A percentile compares a stretch with the other conserved stretches of the same genome.
phyloP scores from a whole-genome alignment of 83 land plant genomes.

The Picea abies region DNA sequence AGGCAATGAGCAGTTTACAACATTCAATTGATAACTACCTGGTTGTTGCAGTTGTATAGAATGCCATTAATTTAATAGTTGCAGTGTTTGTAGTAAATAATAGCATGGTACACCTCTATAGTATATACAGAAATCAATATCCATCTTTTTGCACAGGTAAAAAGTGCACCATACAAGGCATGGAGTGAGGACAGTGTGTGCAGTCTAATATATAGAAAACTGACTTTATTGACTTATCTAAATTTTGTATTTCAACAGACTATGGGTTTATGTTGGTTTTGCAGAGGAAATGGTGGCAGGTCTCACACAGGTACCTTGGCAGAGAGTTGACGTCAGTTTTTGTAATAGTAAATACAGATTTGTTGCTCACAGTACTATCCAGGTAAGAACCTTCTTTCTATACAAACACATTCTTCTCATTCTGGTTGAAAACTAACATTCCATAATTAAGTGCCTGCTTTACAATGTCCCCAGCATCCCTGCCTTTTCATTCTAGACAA shows the following conservation, averaged over 20 bases:
- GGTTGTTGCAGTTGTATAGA: too few species aligned
- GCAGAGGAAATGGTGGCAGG: slow-evolving; percentile 56
- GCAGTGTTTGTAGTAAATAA: too few species aligned
- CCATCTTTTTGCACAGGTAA: not conserved
- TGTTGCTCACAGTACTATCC: slow-evolving; percentile 73
- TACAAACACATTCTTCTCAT: not conserved
- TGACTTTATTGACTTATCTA: not conserved
- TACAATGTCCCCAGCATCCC: not conserved
- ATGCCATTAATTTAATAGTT: too few species aligned
- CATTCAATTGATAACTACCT: too few species aligned
- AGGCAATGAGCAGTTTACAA: too few species aligned
- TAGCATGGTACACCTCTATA: too few species aligned
- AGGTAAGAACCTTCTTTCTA: slow-evolving; percentile 29
- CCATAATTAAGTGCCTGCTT: not conserved
- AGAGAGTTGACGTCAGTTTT: too few species aligned
- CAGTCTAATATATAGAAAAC: not conserved
- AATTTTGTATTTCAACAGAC: not conserved
- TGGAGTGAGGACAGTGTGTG: not conserved
- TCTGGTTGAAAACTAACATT: not conserved
- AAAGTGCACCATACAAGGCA: not conserved
- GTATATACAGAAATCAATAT: not conserved
- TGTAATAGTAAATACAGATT: slow-evolving; percentile 38
- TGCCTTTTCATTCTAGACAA: not conserved
- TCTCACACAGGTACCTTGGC: slow-evolving; percentile 60
- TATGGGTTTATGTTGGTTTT: not conserved